Evolutionary conservation across 192 early-diverging fungal species (phyloP), one percentile per base, ranked within the genome.

Genomic region (Coemansia umbellata): DNA sequence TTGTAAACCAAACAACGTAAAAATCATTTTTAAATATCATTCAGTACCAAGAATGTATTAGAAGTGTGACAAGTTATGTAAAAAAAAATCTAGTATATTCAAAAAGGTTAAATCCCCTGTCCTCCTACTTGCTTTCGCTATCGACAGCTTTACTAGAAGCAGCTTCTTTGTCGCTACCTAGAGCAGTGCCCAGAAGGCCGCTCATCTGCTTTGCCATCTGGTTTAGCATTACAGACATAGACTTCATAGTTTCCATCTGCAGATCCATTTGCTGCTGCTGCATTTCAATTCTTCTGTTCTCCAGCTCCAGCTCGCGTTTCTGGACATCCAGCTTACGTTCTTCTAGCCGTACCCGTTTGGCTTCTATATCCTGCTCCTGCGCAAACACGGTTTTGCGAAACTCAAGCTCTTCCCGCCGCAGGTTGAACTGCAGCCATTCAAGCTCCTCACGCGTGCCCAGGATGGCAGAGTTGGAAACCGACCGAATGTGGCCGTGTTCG

Each of bases 351-450:
- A 68, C 40, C 18, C 72, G 55, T 53, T 63, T 49, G 21, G 23
- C 37, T 33, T 75, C 72, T n/a, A 75, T 52, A 3, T 58, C 64
- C 17, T 66, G 60, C 52, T 75, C 72, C 14, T 68, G 64, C 1
- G 40, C 60, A 59, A 75, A 68, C 44, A 60, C 58, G 1, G 19
- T 47, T 35, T 75, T 67, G 21, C 72, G 64, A 52, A 75, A 75
- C 52, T 66, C 65, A 6, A 75, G 72, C 47, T 75, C 72, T 37
- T 75, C 72, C 14, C 72, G 64, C 4, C 72, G 72, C 53, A 75
- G 10, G 37, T 60, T 75, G 43, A 75, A 55, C 49, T 75, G 72
- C 17, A 75, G 56, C 72, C 72, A 75, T 27, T 75, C 72, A 9
- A 75, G 64, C 48, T 75, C 65, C 19, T 75, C 72, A 36, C 72